Evolutionary conservation across 805 yeast genomes (phyloP).

Genomic region (Candida nonsorbophila): DNA sequence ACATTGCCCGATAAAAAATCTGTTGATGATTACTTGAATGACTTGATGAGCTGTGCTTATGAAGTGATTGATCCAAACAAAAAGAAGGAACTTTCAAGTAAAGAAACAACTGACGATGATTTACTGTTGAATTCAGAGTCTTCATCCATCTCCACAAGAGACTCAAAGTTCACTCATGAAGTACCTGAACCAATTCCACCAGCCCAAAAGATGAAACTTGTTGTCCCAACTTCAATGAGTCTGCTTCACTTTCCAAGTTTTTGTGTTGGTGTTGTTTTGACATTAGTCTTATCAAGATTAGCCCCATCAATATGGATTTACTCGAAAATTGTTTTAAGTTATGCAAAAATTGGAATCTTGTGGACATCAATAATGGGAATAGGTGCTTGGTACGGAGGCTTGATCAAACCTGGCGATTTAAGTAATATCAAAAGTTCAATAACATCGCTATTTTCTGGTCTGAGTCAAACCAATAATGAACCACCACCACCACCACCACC

Average conservation of each 20-base stretch:
- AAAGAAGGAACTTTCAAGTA: conserved; percentile 1
- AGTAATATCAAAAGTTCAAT: neutral
- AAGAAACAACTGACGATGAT: conserved; percentile 1
- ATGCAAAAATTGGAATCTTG: conserved; percentile 17
- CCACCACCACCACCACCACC: no score
- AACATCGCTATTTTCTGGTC: no score
- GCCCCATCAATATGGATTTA: conserved; percentile 17
- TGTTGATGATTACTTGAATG: conserved; percentile 23
- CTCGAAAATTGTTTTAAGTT: conserved; percentile 11
- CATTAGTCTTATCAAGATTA: conserved; percentile 15
- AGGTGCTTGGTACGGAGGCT: conserved; percentile 25
- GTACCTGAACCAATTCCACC: neutral
- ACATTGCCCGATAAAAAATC: conserved; percentile 13
- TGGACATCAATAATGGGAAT: conserved; percentile 20
- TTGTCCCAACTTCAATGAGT: conserved; percentile 1
- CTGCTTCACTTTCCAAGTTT: conserved; percentile 23
- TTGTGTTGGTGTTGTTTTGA: conserved; percentile 18
- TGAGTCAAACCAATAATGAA: no score
- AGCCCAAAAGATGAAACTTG: neutral
- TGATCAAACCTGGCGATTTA: conserved; percentile 7
- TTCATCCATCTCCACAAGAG: neutral
- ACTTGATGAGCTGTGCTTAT: conserved; percentile 27
- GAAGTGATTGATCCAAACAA: conserved; percentile 13
- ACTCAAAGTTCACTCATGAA: no score
- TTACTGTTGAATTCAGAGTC: no score